Percentiles rank a stretch among this genome's conserved stretches.
phyloP scores from a whole-genome alignment of 495 filamentous ascomycete species.

The Haplographium delicatum region DNA sequence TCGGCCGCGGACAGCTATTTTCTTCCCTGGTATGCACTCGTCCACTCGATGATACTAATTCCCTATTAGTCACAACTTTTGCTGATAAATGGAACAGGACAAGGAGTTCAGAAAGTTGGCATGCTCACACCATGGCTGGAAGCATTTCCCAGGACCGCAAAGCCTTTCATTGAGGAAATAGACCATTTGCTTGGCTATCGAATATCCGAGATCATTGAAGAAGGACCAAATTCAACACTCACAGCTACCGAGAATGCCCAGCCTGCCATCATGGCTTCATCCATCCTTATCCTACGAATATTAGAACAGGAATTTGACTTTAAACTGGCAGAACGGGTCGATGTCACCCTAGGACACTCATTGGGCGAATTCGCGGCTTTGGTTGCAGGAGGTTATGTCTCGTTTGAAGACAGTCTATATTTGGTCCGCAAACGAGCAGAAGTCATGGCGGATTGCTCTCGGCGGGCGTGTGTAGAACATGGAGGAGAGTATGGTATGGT shows the following conservation, averaged over 20 bases:
- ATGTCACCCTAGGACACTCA: conserved; percentile 86
- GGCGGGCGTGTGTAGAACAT: conserved; percentile 51
- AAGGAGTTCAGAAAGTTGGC: conserved; percentile 90
- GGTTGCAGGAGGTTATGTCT: conserved; percentile 72
- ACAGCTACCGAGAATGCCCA: conserved; percentile 85
- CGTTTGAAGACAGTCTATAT: conserved; percentile 69
- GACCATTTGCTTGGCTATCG: conserved; percentile 65
- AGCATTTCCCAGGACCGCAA: conserved; percentile 71
- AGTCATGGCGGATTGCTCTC: conserved; percentile 75
- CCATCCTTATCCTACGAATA: conserved; percentile 82
- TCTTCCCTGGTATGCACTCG: conserved; percentile 67
- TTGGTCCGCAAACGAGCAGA: conserved; percentile 77
- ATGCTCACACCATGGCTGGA: conserved; percentile 84
- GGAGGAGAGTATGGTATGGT: conserved; percentile 90
- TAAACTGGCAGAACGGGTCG: conserved; percentile 56
- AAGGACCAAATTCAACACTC: conserved; percentile 69
- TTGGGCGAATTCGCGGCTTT: conserved; percentile 94
- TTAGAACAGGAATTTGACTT: conserved; percentile 84
- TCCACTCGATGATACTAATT: background rate
- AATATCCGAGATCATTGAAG: conserved; percentile 71
- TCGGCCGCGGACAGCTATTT: conserved; percentile 67
- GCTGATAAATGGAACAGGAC: conserved; percentile 51
- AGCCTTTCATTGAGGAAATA: conserved; percentile 72
- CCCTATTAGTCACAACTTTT: background rate
- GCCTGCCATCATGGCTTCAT: conserved; percentile 93